Base-by-base conservation (phyloP, 495 filamentous ascomycete species). In the Daldinia concentrica region DNA sequence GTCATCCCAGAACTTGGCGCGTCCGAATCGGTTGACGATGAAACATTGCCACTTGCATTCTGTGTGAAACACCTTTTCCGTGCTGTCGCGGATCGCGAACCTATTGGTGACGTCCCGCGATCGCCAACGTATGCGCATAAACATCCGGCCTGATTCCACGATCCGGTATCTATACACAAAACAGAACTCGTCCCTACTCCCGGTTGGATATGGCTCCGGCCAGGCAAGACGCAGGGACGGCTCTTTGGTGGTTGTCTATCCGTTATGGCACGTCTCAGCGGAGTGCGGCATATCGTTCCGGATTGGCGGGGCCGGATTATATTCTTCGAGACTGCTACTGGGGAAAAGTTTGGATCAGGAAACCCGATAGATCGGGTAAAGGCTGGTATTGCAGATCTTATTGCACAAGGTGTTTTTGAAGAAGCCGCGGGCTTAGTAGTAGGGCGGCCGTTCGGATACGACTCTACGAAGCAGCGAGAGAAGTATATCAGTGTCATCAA, bases 171-270 rank as follows among this genome's bases (percentile, higher is more conserved):
- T 12, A 24, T 22, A 24, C 43, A 48, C 3, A 19, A 19, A 5
- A 48, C 43, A 48, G 43, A 48, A 9, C 17, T 48, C 43, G 9
- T 22, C 8, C 19, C 43, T 24, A 48, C 43, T 48, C 43, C 19
- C 15, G 56, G 43, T 3, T 76, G 76, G 73, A 64, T 30, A 17
- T 78, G 71, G 71, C 37, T 79, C 8, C 73, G 76, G 4, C 52
- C 27, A 1, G 74, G 77, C 0, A 69, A 66, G 45, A 66, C 65
- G 1, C 15, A 63, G 58, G 79, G 79, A 11, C 68, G 69, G 6
- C 66, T 81, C 2, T 75, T 78, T n/a, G 79, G 79, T 14, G 79
- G 79, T 3, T 76, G 69, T 39, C 62, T 81, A 1, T 62, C 69
- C 1, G 71, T 74, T 17, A 72, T 80, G 43, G 64, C 69, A 15